Evolutionary conservation across 192 early-diverging fungal genomes (phyloP).

Genomic region (Pilobolus umbonatus): DNA sequence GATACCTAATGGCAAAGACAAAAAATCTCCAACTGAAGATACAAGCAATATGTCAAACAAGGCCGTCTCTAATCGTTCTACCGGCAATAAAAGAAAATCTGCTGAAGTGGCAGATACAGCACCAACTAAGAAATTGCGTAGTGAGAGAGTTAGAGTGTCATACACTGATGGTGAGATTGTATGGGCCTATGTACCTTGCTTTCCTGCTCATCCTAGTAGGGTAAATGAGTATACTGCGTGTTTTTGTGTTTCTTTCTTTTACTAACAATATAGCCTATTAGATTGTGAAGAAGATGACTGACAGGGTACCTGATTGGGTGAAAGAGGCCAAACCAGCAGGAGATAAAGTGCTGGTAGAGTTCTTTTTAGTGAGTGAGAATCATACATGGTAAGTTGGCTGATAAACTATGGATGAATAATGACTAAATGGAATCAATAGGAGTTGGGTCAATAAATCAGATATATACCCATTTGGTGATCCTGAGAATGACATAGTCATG

Average conservation of each 20-base stretch:
- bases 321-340: neutral
- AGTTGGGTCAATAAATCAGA: constrained; percentile 17
- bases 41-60: too few relatives aligned
- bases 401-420: neutral
- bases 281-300: neutral
- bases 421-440: neutral
- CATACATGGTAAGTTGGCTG: constrained; percentile 1
- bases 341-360: constrained; percentile 4
- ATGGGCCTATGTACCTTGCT: constrained; percentile 51
- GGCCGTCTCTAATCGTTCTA: too few relatives aligned
- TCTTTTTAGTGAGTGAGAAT: neutral
- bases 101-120: too few relatives aligned
- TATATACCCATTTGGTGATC: constrained; percentile 17
- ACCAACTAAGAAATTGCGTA: neutral
- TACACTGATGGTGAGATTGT: constrained; percentile 30
- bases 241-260: neutral
- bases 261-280: neutral
- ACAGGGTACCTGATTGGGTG: neutral
- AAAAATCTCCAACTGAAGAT: too few relatives aligned
- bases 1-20: too few relatives aligned
- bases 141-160: neutral
- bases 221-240: constrained; percentile 18
- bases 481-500: constrained; percentile 16
- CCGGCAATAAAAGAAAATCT: too few relatives aligned
- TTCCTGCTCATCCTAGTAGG: constrained; percentile 49